Evolutionary conservation across 1,139 yeast species (phyloP), one percentile per base, ranked within the genome.

Genomic region (Tardiomyces depauwii): DNA sequence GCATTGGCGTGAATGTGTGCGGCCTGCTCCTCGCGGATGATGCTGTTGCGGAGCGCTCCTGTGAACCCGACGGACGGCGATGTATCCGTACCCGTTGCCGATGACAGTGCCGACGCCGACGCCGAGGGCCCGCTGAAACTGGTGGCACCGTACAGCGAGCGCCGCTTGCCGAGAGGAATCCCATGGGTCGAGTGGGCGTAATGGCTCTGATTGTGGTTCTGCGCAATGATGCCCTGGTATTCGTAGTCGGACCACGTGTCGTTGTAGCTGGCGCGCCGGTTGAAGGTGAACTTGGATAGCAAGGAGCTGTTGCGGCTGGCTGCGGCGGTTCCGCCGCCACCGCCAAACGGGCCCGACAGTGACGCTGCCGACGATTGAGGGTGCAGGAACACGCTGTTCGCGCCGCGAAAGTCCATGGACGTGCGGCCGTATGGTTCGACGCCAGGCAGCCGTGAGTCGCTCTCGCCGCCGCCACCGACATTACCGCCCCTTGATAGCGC

Each of bases 31-130:
- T 62, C 65, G 1, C 58, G 55, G 38, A 59, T 59, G 30, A 61
- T 54, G 4, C 60, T 50, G 27, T 54, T 57, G 48, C 61, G 48
- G 18, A 63, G 47, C 5, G 63, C 63, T 2, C 63, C 61, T 1
- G 64, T 57, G 42, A 63, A 61, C 7, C 67, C 67, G 39, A 63
- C 49, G 12, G 53, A 52, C 23, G 51, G 56, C 14, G 16, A 21
- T 14, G 36, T 30, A 3, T 30, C 36, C 5, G 36, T 30, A 13
- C 10, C 16, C 5, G 30, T 27, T 12, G 16, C 5, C 16, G 36
- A 14, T 11, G 36, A 10, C 36, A 30, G n/a, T 11, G n/a, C 16
- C 16, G 36, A 30, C 25, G 25, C 25, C 25, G 25, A 21, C 25
- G 25, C 25, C 25, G 25, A 21, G 7, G 25, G 7, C 7, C 41